Conservation (phyloP, 805 yeast species). For the Yarrowia hollandica region DNA sequence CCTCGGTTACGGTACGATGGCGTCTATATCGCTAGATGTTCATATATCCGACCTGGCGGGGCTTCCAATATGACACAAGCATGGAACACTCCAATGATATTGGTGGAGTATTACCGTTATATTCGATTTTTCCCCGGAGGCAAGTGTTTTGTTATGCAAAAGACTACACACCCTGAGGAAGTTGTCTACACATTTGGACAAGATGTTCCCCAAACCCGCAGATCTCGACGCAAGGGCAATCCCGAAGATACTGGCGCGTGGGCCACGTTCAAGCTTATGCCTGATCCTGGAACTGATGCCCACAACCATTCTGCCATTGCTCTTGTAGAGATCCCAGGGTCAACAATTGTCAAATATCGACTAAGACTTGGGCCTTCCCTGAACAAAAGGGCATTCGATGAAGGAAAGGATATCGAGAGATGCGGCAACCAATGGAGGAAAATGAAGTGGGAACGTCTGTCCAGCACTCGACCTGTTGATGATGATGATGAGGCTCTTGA, state of each 20-base stretch:
- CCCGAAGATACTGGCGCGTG: conserved; percentile 19
- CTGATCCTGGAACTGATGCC: neutral
- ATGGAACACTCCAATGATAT: conserved; percentile 73
- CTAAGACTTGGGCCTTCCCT: conserved; percentile 3
- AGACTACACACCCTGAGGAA: conserved; percentile 5
- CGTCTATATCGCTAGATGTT: conserved; percentile 79
- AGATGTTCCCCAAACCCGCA: conserved; percentile 2
- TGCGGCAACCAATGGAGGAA: conserved; percentile 24
- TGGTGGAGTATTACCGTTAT: conserved; percentile 87
- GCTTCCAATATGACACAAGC: conserved; percentile 52
- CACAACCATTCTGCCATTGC: conserved; percentile 2
- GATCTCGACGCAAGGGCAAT: neutral
- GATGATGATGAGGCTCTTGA: conserved; percentile 5
- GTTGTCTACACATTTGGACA: conserved; percentile 23
- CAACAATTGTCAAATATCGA: neutral
- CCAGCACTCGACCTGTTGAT: neutral
- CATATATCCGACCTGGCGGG: conserved; percentile 78
- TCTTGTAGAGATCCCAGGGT: neutral
- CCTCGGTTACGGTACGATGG: conserved; percentile 84
- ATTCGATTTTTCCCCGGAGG: conserved; percentile 81
- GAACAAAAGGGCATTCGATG: conserved; percentile 1
- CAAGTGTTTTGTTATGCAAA: conserved; percentile 44
- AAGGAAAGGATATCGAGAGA: neutral
- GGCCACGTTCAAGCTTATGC: conserved; percentile 9
- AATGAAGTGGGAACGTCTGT: conserved; percentile 8